Percentiles rank a stretch among this genome's conserved stretches.
phyloP scores from a whole-genome alignment of 1,139 yeast genomes.

The Pichia sp. region DNA sequence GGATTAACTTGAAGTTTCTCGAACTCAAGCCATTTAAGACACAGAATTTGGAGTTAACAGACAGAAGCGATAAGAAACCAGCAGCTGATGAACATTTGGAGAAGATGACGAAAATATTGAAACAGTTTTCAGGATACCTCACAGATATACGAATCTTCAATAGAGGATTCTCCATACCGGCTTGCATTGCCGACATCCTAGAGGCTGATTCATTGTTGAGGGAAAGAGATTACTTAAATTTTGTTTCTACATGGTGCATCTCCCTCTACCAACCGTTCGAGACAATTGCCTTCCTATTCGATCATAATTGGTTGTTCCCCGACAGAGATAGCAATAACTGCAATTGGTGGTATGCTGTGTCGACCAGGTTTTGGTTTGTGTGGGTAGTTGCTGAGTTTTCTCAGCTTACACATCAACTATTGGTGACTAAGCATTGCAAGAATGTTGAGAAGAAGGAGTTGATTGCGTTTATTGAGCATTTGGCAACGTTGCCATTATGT shows the following conservation, averaged over 20 bases:
- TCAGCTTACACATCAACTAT: constrained; percentile 5
- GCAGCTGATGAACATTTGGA: not conserved
- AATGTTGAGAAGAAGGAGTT: constrained; percentile 14
- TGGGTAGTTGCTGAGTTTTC: constrained; percentile 46
- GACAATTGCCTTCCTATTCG: constrained; percentile 56
- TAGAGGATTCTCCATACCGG: constrained; percentile 49
- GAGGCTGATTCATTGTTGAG: constrained; percentile 35
- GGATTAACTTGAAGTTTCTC: too few relatives aligned
- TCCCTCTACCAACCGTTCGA: constrained; percentile 44
- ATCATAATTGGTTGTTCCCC: constrained; percentile 52
- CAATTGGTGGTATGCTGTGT: constrained; percentile 36
- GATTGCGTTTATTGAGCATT: constrained; percentile 26
- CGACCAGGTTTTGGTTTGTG: constrained; percentile 56
- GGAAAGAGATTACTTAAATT: constrained; percentile 23
- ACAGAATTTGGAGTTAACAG: too few relatives aligned
- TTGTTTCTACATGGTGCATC: constrained; percentile 29
- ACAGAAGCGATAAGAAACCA: not conserved
- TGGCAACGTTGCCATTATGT: constrained; percentile 52
- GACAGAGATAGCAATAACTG: constrained; percentile 30
- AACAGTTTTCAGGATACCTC: constrained; percentile 41
- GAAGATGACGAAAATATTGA: constrained; percentile 1
- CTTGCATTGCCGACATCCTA: constrained; percentile 39
- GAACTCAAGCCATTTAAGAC: too few relatives aligned
- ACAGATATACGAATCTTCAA: constrained; percentile 54
- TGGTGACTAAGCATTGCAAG: constrained; percentile 1